A percentile compares a stretch with the other conserved stretches of the same genome.
These are phyloP conservation scores for Colletotrichum trifolii DNA, from an alignment of 2,329 filamentous ascomycete species.

Conservation along the genomic window DNA sequence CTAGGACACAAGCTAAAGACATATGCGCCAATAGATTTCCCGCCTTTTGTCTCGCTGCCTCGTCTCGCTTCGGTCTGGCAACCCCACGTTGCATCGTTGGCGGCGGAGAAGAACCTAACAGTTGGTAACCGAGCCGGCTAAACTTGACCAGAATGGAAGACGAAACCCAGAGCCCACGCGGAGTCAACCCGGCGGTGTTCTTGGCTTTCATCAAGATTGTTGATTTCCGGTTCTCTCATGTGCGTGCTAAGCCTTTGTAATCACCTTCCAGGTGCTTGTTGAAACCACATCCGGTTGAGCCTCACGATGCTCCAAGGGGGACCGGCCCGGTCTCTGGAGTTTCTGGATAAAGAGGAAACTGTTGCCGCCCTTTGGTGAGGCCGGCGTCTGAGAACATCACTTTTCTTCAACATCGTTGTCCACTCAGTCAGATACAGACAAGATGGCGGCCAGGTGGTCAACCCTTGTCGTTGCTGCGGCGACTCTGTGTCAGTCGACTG, in stretches of 20 bases:
- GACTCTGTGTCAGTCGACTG: conserved; percentile 16
- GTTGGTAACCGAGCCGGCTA: conserved; percentile 12
- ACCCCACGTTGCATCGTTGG: conserved; percentile 14
- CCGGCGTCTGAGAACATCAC: neutral
- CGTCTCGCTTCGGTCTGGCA: neutral
- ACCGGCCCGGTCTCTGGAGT: too few relatives aligned
- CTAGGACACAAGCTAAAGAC: conserved; percentile 1
- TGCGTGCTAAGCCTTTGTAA: conserved; percentile 8
- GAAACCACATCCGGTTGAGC: conserved; percentile 13
- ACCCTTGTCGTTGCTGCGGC: conserved; percentile 17
- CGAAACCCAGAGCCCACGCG: conserved; percentile 4
- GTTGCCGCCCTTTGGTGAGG: too few relatives aligned
- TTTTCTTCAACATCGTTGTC: neutral
- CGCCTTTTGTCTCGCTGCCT: neutral
- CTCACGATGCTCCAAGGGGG: neutral
- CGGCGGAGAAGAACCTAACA: conserved; percentile 19
- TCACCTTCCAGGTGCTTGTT: conserved; percentile 25
- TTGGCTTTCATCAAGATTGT: conserved; percentile 16
- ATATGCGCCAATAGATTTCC: conserved; percentile 21
- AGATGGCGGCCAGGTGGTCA: conserved; percentile 22
- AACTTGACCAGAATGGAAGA: conserved; percentile 13
- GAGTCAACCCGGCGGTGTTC: neutral
- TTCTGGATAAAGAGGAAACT: too few relatives aligned
- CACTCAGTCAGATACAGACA: neutral
- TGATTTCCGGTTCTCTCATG: conserved; percentile 3